Evolutionary conservation across 2,329 filamentous ascomycete species (phyloP), one percentile per base, ranked within the genome.

Genomic region (Pleomassaria siparia): DNA sequence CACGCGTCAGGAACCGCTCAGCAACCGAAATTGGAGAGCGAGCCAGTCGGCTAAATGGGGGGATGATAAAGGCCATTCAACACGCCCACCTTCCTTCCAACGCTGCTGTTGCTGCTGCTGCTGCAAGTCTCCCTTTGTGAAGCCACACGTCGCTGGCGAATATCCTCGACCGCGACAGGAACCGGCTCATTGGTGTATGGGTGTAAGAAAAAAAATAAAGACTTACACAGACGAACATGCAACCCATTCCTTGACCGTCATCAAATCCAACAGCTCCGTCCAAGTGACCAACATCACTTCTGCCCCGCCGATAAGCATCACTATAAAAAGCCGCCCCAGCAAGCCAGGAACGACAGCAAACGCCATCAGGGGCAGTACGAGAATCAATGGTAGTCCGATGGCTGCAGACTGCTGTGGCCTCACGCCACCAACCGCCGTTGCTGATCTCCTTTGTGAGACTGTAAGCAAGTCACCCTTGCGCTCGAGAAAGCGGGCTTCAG

Each of bases 401-500:
- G 55, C 59, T 22, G 54, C 54, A 30, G 63, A 59, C 33, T 66
- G 59, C 29, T 57, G 51, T 7, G 52, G 49, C 21, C 47, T 45
- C 21, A 44, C 54, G 50, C 53, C 47, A 50, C 51, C 44, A 50
- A 43, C 50, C 35, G 25, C 50, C 44, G 47, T 57, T 40, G 40
- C 30, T 24, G 35, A 37, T 20, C 35, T 37, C 39, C 54, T 45
- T 37, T 56, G 47, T 50, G 69, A 37, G 40, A 69, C 41, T 6
- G 58, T 74, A 16, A 87, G 64, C 11, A 87, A 74, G 53, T 87
- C 84, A 4, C 78, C 70, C 11, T 71, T 63, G 3, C 72, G 68
- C 30, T 82, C 76, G 4, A 88, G 75, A 58, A 88, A 88, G 3
- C 74, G 74, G 2, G 77, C 76, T 65, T 90, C 87, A 8, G 71